Conservation (phyloP, 495 filamentous ascomycete genomes). For the Choiromyces venosus region DNA sequence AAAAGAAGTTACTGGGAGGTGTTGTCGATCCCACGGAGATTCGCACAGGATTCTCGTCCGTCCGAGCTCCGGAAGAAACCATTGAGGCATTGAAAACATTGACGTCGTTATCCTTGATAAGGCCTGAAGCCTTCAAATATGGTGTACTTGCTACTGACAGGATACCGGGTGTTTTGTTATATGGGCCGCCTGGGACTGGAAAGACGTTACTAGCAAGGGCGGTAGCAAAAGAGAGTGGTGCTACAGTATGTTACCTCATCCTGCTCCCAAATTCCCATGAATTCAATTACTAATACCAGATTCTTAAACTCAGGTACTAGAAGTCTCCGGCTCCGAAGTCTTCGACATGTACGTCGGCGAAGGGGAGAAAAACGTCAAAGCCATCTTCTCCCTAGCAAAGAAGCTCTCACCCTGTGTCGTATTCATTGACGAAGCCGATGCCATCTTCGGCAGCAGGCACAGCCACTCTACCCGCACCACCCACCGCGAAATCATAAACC, state of each 20-base stretch:
- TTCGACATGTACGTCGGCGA: slow-evolving; percentile 97
- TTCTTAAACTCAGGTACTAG: slow-evolving; percentile 44
- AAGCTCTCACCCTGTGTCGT: slow-evolving; percentile 91
- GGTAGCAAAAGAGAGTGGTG: slow-evolving; percentile 88
- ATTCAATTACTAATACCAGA: slow-evolving; percentile 42
- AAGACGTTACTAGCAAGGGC: slow-evolving; percentile 95
- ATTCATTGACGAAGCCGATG: slow-evolving; percentile 96
- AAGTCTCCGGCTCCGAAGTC: slow-evolving; percentile 60
- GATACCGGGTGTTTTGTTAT: slow-evolving; percentile 83
- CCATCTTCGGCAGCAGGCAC: slow-evolving; percentile 73
- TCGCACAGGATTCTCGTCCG: slow-evolving; percentile 75
- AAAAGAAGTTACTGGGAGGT: slow-evolving; percentile 75
- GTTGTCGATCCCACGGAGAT: slow-evolving; percentile 76
- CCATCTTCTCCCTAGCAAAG: slow-evolving; percentile 83
- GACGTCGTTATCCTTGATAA: slow-evolving; percentile 77
- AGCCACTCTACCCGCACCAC: slow-evolving; percentile 53
- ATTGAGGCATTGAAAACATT: slow-evolving; percentile 84
- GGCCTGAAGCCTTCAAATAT: slow-evolving; percentile 92
- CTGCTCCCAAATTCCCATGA: background rate
- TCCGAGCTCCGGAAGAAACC: slow-evolving; percentile 73
- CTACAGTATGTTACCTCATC: slow-evolving; percentile 50
- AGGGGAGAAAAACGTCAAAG: slow-evolving; percentile 92
- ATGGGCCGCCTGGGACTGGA: slow-evolving; percentile 91
- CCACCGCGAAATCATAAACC: slow-evolving; percentile 91
- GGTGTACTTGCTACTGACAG: slow-evolving; percentile 87